Percentiles rank a stretch among this genome's conserved stretches.
Evolutionary conservation across 225 moss, liverwort and hornwort species (phyloP).

Genomic region (Physcomitrellopsis africana): DNA sequence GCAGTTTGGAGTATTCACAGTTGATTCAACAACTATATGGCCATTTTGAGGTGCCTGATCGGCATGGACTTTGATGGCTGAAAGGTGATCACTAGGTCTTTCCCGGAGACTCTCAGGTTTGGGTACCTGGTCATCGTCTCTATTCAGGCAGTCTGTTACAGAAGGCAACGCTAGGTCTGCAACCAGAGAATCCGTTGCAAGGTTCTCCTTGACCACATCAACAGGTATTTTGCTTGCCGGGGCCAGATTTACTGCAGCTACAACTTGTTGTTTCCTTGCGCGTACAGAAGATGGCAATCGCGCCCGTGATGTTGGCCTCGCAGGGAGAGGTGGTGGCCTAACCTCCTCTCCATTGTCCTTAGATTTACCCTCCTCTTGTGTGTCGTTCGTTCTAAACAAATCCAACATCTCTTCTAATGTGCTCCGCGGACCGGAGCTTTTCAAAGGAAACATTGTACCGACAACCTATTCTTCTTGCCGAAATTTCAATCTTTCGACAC

Average conservation of each 20-base stretch:
- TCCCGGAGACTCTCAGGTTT: neutral
- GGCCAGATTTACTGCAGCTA: conserved; percentile 28
- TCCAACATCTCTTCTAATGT: conserved; percentile 64
- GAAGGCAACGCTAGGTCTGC: conserved; percentile 20
- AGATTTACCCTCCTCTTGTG: conserved; percentile 25
- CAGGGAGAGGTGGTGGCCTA: conserved; percentile 87
- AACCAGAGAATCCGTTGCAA: conserved; percentile 11
- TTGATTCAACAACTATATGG: neutral
- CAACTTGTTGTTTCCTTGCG: conserved; percentile 51
- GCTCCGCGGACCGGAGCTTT: conserved; percentile 52
- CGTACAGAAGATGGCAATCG: conserved; percentile 94
- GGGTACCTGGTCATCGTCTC: conserved; percentile 22
- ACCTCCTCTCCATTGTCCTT: conserved; percentile 53
- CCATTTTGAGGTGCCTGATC: conserved; percentile 28
- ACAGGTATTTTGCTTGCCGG: conserved; percentile 7
- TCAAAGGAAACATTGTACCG: conserved; percentile 41
- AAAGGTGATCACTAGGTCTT: conserved; percentile 13
- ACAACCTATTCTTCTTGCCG: conserved; percentile 6
- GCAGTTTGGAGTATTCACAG: neutral
- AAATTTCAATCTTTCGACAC: conserved; percentile 16
- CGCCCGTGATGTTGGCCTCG: conserved; percentile 87
- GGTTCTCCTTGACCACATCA: conserved; percentile 19
- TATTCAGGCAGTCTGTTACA: conserved; percentile 10
- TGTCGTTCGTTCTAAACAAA: conserved; percentile 40
- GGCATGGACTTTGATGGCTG: conserved; percentile 12